These are phyloP conservation scores for Coprinopsis marcescibilis DNA, from an alignment of 768 basidiomycete genomes.

Conservation along the genomic window DNA sequence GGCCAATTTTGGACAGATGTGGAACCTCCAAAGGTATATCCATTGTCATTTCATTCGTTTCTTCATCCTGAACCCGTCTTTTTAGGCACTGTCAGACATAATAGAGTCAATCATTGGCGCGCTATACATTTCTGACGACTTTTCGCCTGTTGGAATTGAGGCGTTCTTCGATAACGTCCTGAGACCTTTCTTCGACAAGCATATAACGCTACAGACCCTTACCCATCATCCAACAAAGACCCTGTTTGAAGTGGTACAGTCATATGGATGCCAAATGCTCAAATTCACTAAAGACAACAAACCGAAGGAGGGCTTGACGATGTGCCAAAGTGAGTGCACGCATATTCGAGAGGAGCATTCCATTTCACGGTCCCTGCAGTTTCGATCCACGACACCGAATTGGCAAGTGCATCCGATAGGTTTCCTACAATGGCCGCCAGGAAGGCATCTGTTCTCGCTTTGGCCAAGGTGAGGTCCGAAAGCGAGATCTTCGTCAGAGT, in stretches of 20 bases:
- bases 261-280: slow-evolving; percentile 65
- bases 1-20: slow-evolving; percentile 77
- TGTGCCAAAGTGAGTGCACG: slow-evolving; percentile 46
- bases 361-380: slow-evolving; percentile 34
- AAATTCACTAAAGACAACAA: slow-evolving; percentile 46
- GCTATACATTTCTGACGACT: slow-evolving; percentile 71
- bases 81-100: slow-evolving; percentile 69
- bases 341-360: not conserved
- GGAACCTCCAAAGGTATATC: slow-evolving; percentile 68
- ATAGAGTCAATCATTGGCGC: slow-evolving; percentile 79
- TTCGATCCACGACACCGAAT: slow-evolving; percentile 56
- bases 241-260: slow-evolving; percentile 68
- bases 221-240: slow-evolving; percentile 74
- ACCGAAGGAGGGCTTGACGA: slow-evolving; percentile 27
- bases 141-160: slow-evolving; percentile 54
- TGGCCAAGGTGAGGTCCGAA: slow-evolving; percentile 66
- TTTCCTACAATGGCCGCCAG: slow-evolving; percentile 52
- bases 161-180: slow-evolving; percentile 62
- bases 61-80: slow-evolving; percentile 2
- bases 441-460: slow-evolving; percentile 54
- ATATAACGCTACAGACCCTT: slow-evolving; percentile 67
- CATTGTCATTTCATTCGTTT: not conserved
- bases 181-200: slow-evolving; percentile 73
- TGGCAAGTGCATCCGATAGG: slow-evolving; percentile 52
- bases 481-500: slow-evolving; percentile 52